A percentile compares a stretch with the other conserved stretches of the same genome.
phyloP scores from a whole-genome alignment of 345 rosid genomes.

The sweet orange (Citrus sinensis) region DNA sequence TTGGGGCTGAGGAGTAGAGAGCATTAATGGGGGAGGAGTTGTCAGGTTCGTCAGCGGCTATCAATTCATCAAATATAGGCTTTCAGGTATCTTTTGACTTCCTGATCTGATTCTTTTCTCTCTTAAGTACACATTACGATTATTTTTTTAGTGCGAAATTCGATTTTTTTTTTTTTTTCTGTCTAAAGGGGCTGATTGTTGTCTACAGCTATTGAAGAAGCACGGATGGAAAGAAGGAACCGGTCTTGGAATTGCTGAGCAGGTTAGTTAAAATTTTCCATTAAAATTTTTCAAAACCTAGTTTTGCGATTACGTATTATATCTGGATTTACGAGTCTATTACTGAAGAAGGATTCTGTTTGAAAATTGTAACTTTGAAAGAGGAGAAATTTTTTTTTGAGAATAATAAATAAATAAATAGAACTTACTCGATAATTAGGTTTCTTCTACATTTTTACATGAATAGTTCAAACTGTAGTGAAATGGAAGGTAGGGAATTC shows the following conservation, averaged over 20 bases:
- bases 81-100: constrained; percentile 47
- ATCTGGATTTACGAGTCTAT: not conserved
- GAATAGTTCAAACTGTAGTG: not conserved
- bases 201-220: constrained; percentile 75
- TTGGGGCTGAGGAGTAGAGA: not conserved
- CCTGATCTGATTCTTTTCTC: not conserved
- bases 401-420: not conserved
- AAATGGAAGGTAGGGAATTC: not conserved
- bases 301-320: not conserved
- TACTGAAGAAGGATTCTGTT: not conserved
- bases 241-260: constrained; percentile 79
- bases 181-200: not conserved
- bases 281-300: not conserved
- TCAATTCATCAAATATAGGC: constrained; percentile 65
- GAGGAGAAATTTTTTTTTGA: not conserved
- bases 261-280: constrained; percentile 34
- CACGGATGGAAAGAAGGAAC: constrained; percentile 98
- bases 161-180: too few species aligned
- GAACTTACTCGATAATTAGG: not conserved
- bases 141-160: not conserved
- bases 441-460: not conserved
- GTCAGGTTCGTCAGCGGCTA: constrained; percentile 36
- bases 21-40: constrained; percentile 27
- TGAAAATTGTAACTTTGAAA: not conserved
- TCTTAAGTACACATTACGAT: not conserved